Evolutionary conservation across 2,329 filamentous ascomycete genomes (phyloP).

Genomic region (Harringtonia lauricola): DNA sequence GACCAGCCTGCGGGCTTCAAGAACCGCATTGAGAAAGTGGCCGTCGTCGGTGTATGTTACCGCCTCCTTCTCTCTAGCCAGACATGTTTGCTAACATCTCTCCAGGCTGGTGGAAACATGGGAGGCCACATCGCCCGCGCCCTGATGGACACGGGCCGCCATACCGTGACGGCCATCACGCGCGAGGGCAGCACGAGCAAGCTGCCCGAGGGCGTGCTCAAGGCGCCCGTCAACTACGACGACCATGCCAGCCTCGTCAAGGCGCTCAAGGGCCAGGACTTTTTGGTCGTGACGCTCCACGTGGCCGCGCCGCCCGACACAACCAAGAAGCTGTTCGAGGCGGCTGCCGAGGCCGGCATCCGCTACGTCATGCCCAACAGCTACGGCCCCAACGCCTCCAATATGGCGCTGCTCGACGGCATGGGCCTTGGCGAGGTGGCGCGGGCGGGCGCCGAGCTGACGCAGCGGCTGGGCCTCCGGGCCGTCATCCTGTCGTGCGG

Average conservation of each 20-base stretch:
- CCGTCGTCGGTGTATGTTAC: constrained; percentile 14
- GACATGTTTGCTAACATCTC: neutral
- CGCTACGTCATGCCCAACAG: constrained; percentile 34
- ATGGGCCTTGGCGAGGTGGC: constrained; percentile 12
- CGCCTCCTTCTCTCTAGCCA: neutral
- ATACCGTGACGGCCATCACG: constrained; percentile 37
- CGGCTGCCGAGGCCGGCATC: constrained; percentile 30
- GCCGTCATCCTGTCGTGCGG: constrained; percentile 27
- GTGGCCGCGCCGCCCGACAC: constrained; percentile 19
- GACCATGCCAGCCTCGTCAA: constrained; percentile 12
- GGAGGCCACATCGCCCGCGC: constrained; percentile 11
- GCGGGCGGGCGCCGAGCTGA: constrained; percentile 17
- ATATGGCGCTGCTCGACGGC: constrained; percentile 9
- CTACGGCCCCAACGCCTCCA: constrained; percentile 17
- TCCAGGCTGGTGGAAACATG: constrained; percentile 14
- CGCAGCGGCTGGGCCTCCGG: constrained; percentile 24
- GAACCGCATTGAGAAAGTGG: constrained; percentile 15
- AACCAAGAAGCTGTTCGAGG: constrained; percentile 27
- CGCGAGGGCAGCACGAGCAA: constrained; percentile 28
- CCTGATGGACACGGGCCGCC: constrained; percentile 22
- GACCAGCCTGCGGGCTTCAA: constrained; percentile 18
- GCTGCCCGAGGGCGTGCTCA: constrained; percentile 26
- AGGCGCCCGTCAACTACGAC: constrained; percentile 27
- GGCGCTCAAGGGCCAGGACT: constrained; percentile 11
- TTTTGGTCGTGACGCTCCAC: constrained; percentile 13